A percentile compares a stretch with the other conserved stretches of the same genome.
Conservation (phyloP, 2,329 filamentous ascomycete genomes). For the Phialophora expanda region DNA sequence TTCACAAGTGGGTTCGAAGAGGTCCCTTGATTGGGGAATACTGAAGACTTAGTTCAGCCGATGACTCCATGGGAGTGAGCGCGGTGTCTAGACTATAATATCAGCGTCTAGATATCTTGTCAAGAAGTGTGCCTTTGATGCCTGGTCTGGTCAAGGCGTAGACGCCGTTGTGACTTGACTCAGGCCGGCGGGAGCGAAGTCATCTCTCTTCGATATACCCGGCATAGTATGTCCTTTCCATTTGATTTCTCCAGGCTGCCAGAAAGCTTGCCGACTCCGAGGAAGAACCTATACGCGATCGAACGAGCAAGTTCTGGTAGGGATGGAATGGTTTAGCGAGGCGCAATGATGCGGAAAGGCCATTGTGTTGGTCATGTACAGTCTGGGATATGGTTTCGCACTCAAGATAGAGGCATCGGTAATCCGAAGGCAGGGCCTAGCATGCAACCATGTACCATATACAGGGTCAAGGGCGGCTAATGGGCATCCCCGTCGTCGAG, state of each 20-base stretch:
- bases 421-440: not conserved
- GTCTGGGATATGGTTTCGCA: not conserved
- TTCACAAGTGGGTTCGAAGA: not conserved
- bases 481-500: not conserved
- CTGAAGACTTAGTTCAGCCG: not conserved
- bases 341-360: not conserved
- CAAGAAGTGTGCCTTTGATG: not conserved
- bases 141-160: not conserved
- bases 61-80: not conserved
- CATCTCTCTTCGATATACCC: not conserved
- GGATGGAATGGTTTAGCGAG: not conserved
- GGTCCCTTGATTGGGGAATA: not conserved
- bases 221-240: not conserved
- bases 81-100: not conserved
- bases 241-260: not conserved
- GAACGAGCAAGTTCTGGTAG: not conserved
- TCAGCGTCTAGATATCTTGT: not conserved
- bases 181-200: not conserved
- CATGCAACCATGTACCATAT: not conserved
- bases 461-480: not conserved
- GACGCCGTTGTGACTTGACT: not conserved
- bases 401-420: not conserved
- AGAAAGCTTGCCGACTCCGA: not conserved
- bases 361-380: not conserved
- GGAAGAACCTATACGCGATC: not conserved